phyloP scores from a whole-genome alignment of 2,329 filamentous ascomycete species.

The Neopestalotiopsis sp. region DNA sequence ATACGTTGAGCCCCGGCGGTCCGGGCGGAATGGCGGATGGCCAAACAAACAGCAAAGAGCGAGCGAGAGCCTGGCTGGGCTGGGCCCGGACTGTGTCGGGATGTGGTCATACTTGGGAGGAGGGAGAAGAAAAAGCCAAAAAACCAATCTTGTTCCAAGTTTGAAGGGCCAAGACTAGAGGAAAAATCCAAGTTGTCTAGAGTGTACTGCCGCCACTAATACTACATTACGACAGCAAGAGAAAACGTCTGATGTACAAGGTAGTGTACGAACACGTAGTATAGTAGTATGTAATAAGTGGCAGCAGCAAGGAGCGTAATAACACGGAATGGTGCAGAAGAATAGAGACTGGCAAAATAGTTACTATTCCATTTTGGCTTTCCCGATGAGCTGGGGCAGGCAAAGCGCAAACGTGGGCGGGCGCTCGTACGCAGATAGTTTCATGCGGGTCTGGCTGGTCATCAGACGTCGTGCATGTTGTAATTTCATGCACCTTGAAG shows the following conservation, averaged over 20 bases:
- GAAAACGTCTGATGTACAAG: not conserved
- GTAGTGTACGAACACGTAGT: no score
- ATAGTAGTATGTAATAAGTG: no score
- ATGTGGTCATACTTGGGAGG: not conserved
- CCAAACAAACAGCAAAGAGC: not conserved
- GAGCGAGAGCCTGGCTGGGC: not conserved
- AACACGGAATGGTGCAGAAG: not conserved
- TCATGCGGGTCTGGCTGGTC: conserved; percentile 18
- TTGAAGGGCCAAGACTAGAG: not conserved
- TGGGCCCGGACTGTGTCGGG: not conserved
- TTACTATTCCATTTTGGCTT: not conserved
- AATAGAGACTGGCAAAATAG: not conserved
- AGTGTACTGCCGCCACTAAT: not conserved
- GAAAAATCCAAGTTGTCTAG: not conserved
- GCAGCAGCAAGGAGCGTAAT: no score
- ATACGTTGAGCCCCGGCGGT: not conserved
- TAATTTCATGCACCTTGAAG: conserved; percentile 5
- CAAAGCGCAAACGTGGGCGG: not conserved
- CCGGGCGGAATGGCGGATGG: not conserved
- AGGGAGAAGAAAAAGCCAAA: no score
- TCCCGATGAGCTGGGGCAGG: not conserved
- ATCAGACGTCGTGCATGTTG: conserved; percentile 15
- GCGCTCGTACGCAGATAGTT: conserved; percentile 3
- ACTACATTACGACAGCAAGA: not conserved
- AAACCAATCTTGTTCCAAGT: not conserved